phyloP scores from a whole-genome alignment of 345 rosid species.

The Eucalyptus dawsonii region DNA sequence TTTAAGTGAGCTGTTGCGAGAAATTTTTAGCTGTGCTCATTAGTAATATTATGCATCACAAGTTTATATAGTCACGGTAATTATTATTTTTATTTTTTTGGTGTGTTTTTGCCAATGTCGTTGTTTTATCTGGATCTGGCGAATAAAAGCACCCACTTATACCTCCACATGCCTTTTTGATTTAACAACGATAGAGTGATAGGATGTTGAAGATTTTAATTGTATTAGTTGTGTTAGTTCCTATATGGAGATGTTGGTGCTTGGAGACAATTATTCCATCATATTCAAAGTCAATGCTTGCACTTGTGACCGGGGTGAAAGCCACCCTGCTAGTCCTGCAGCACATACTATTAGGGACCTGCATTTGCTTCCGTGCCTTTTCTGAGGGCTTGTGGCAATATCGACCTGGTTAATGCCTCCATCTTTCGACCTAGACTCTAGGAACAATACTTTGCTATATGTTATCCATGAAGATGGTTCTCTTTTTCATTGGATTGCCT shows the following conservation, averaged over 20 bases:
- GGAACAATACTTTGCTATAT: neutral
- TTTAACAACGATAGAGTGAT: neutral
- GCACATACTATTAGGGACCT: neutral
- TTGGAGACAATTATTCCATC: neutral
- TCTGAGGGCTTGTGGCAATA: neutral
- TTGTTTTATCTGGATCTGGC: neutral
- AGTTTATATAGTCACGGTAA: neutral
- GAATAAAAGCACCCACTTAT: neutral
- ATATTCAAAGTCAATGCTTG: neutral
- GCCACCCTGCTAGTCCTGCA: neutral
- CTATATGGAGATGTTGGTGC: neutral
- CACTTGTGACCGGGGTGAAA: neutral
- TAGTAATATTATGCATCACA: neutral
- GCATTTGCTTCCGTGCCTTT: neutral
- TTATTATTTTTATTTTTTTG: neutral
- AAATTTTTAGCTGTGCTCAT: neutral
- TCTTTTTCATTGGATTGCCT: neutral
- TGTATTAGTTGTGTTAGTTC: neutral
- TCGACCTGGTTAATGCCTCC: neutral
- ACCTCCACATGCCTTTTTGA: neutral
- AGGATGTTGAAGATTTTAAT: neutral
- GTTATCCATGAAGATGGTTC: neutral
- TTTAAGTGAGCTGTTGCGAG: neutral
- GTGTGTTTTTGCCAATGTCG: neutral
- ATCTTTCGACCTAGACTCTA: neutral